A percentile compares a stretch with the other conserved stretches of the same genome.
phyloP scores from a whole-genome alignment of 2,329 filamentous ascomycete genomes.

The Onygena corvina region DNA sequence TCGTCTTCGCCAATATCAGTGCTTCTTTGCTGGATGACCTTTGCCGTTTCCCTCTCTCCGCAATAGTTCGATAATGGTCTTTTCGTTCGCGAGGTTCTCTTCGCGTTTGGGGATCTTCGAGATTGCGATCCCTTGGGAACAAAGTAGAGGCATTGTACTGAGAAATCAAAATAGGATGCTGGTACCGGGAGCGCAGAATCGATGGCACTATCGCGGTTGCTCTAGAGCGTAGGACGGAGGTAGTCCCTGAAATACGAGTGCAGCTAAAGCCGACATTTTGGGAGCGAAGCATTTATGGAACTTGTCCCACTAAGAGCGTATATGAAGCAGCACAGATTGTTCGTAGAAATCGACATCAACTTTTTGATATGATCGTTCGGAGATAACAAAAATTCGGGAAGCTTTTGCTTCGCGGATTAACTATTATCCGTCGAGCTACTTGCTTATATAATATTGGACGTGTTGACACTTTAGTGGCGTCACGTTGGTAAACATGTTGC shows the following conservation, averaged over 20 bases:
- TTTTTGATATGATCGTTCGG: background rate
- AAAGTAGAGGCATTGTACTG: background rate
- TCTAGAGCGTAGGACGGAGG: background rate
- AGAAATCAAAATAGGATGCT: background rate
- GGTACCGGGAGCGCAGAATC: background rate
- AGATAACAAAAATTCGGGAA: background rate
- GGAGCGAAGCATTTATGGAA: constrained; percentile 11
- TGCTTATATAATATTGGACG: background rate
- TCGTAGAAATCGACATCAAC: background rate
- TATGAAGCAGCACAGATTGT: background rate
- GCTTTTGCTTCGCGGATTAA: background rate
- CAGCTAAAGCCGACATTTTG: constrained; percentile 7
- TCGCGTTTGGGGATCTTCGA: background rate
- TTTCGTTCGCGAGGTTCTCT: background rate
- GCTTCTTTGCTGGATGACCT: background rate
- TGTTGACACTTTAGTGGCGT: too few species aligned
- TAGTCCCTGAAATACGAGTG: constrained; percentile 6
- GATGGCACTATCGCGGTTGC: background rate
- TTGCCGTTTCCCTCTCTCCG: background rate
- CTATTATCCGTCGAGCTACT: too few species aligned
- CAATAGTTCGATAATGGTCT: background rate
- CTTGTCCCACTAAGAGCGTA: background rate
- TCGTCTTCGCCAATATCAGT: background rate
- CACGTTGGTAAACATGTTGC: too few species aligned
- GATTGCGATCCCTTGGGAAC: background rate